Base-by-base conservation (phyloP, 768 basidiomycete species). In the Crassisporium funariophilum region DNA sequence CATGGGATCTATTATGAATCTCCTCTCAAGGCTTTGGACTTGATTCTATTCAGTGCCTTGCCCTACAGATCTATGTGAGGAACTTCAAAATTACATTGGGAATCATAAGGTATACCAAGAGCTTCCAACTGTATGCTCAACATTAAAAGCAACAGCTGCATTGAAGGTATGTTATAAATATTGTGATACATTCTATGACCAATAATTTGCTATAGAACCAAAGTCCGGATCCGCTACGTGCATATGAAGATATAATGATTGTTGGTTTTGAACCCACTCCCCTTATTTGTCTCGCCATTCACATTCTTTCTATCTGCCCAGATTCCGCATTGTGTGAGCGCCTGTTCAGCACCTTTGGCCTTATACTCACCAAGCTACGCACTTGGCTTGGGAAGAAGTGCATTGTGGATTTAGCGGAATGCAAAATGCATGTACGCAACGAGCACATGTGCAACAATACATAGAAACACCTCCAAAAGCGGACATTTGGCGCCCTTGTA, bases 311-410 rank as follows among this genome's bases (percentile, higher is more conserved):
- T 1, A 43, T 60, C 17, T 47, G 45, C 34, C 35, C 50, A 10
- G 60, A 62, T 40, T 62, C 61, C 9, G 57, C 57, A 2, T 53
- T 50, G 12, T 54, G 56, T 36, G 54, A 61, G 40, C 53, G 52
- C 9, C 29, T 56, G 1, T 63, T 63, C 49, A 61, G 59, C 34
- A 37, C 39, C 5, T 59, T 59, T 27, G 55, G 60, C 5, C n/a
- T 46, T 4, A 57, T 56, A 10, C 51, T 58, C 2, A 64, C 57
- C 0, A 60, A 62, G 44, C 51, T 49, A 7, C 56, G 57, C 20
- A 47, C 17, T 17, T 27, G 31, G 5, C 44, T 54, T 17, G 21
- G 24, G 4, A 49, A 35, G n/a, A n/a, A n/a, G n/a, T n/a, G n/a
- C n/a, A n/a, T n/a, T n/a, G n/a, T n/a, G n/a, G n/a, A n/a, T n/a